A percentile compares a stretch with the other conserved stretches of the same genome.
These are phyloP conservation scores for Entelexis sorbosivorans DNA, from an alignment of 1,139 yeast species.

Conservation along the genomic window DNA sequence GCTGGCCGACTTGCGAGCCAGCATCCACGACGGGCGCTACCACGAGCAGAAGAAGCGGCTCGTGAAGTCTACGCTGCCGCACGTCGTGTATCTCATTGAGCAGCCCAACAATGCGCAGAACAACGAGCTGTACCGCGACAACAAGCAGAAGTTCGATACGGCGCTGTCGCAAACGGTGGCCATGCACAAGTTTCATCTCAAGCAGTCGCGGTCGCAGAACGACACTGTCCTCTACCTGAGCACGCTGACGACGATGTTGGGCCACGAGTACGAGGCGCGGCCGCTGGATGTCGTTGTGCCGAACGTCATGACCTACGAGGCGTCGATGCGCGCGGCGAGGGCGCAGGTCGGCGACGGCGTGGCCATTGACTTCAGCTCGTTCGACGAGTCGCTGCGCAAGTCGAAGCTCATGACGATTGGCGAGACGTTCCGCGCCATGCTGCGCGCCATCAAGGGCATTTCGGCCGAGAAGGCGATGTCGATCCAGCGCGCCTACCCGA, in stretches of 20 bases:
- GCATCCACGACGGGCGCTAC: slow-evolving; percentile 79
- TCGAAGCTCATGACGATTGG: slow-evolving; percentile 58
- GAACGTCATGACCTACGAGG: slow-evolving; percentile 17
- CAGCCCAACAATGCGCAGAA: slow-evolving; percentile 28
- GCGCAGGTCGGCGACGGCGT: slow-evolving; percentile 29
- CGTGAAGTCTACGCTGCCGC: slow-evolving; percentile 52
- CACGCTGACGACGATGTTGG: slow-evolving; percentile 36
- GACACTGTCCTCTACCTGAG: slow-evolving; percentile 61
- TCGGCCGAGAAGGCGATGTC: slow-evolving; percentile 74
- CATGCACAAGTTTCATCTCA: slow-evolving; percentile 54
- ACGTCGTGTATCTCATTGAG: slow-evolving; percentile 74
- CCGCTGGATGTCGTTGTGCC: slow-evolving; percentile 23
- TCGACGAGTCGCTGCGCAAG: slow-evolving; percentile 62
- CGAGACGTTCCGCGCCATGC: slow-evolving; percentile 64
- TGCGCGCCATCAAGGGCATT: slow-evolving; percentile 70
- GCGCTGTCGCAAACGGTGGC: slow-evolving; percentile 65
- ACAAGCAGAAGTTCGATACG: slow-evolving; percentile 61
- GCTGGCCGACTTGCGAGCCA: slow-evolving; percentile 68
- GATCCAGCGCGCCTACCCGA: slow-evolving; percentile 55
- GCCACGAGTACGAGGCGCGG: slow-evolving; percentile 26
- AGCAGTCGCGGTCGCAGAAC: slow-evolving; percentile 59
- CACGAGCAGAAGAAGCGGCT: slow-evolving; percentile 72
- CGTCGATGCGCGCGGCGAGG: slow-evolving; percentile 19
- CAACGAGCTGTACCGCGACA: slow-evolving; percentile 25
- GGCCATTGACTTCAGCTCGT: slow-evolving; percentile 55